Evolutionary conservation across 306 rosid genomes (phyloP), one percentile per base, ranked within the genome.

Genomic region (Macrotyloma uniflorum): DNA sequence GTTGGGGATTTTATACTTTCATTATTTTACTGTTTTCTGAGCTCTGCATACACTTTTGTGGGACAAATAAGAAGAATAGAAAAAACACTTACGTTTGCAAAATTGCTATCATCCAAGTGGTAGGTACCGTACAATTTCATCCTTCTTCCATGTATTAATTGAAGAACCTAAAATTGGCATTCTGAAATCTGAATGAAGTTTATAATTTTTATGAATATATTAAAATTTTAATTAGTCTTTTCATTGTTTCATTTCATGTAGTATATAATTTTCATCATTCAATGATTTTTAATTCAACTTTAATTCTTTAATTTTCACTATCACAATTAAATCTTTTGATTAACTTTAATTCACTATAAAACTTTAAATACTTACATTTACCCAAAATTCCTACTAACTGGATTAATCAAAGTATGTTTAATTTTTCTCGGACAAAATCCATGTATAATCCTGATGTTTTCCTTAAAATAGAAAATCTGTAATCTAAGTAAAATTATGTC

Each of bases 61-160:
- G 75, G 76, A 71, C 76, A 18, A 19, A 51, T 11, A 33, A 71
- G 4, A 51, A 10, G 14, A 70, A 4, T 70, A 70, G 13, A 50
- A 20, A 47, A 53, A 33, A 5, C 57, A 67, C 38, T 5, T 0
- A 67, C 73, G 5, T 43, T 40, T 43, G 36, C 33, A 26, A 20
- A n/a, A 5, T 6, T n/a, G 13, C 62, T 22, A 67, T 66, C 23
- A 13, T 43, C 54, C 53, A 67, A 67, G 16, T 69, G 38, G 38
- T 6, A 5, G 23, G 57, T 50, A 16, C 55, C 55, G 5, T 49
- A 49, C 55, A 22, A 49, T 18, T n/a, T n/a, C 11, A 18, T 50
- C 57, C 57, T n/a, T 50, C 57, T 1, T 18, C 22, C 23, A n/a
- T 50, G 6, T 50, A 50, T 4, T 49, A 30, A 49, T 8, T 3